These are phyloP conservation scores for Cubamyces sp. DNA, from an alignment of 768 basidiomycete species.

Conservation along the genomic window DNA sequence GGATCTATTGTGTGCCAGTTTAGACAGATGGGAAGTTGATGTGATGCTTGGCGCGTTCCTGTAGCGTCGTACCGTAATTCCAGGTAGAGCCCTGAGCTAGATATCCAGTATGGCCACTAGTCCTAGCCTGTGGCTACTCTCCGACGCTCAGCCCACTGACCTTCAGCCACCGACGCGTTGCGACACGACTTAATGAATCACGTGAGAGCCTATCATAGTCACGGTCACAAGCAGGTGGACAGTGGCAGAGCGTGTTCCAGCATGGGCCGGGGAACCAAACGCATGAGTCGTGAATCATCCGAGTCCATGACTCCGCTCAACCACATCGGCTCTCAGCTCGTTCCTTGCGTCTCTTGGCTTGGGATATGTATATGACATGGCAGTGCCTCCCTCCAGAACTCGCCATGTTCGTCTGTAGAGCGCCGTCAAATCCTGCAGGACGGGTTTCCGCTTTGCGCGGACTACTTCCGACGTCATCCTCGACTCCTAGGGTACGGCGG, in stretches of 20 bases:
- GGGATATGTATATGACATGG: constrained; percentile 24
- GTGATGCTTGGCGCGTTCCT: not conserved
- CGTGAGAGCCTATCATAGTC: not conserved
- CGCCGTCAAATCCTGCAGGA: not conserved
- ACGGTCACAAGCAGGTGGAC: constrained; percentile 9
- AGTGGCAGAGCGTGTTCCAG: not conserved
- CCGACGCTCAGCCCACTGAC: not conserved
- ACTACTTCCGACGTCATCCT: not conserved
- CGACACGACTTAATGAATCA: not conserved
- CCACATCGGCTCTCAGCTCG: not conserved
- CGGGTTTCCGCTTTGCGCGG: not conserved
- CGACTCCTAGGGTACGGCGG: not conserved
- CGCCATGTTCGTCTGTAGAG: constrained; percentile 7
- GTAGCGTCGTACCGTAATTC: no score
- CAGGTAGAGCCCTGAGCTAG: no score
- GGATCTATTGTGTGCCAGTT: not conserved
- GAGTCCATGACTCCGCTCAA: constrained; percentile 20
- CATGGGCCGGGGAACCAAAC: not conserved
- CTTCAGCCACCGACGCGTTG: constrained; percentile 16
- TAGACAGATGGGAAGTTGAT: not conserved
- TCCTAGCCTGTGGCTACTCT: not conserved
- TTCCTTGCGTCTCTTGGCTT: not conserved
- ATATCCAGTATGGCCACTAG: no score
- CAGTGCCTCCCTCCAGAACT: constrained; percentile 2
- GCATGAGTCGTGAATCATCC: constrained; percentile 17